Evolutionary conservation across 805 yeast genomes (phyloP), one percentile per base, ranked within the genome.

Genomic region (Metschnikowia drakensbergensis): DNA sequence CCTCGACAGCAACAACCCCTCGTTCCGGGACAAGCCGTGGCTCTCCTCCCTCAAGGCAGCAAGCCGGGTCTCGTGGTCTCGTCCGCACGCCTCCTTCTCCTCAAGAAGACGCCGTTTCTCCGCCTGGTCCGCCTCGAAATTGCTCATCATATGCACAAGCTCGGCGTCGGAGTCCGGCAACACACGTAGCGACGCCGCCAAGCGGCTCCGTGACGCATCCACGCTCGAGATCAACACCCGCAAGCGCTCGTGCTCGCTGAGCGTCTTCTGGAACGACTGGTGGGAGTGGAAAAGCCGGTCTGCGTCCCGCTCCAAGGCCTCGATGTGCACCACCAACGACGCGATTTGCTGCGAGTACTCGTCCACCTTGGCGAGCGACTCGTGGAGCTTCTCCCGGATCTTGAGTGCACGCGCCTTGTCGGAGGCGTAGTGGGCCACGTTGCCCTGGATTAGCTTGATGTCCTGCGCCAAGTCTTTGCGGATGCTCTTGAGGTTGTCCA

Each of bases 401-500:
- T 77, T 76, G 27, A 73, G 76, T 0, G 96, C 91, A 36, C 96
- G 75, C 13, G 81, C 83, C 56, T 81, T 81, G 59, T 94, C 98
- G 9, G 76, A 72, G 57, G 80, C 77, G 48, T 89, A 69, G 63
- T 90, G 95, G 45, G 82, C 82, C 0, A 88, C 96, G 17, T 87
- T 82, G 58, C 87, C 89, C 54, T 86, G 83, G 41, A 90, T 72
- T 7, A 92, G 65, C 58, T 84, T 86, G 33, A 88, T 84, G 50
- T 90, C 96, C 1, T 75, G 71, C 8, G 82, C 71, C 79, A 88
- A 80, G 38, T 88, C 95, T 58, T 91, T 92, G 46, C 86, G 80
- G 37, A 90, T 79, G 1, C 64, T 65, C 61, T 90, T 91, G 59
- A 94, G 73, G 46, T 80, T 81, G 50, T 91, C 97, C 33, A 94